phyloP scores from a whole-genome alignment of 257 asterid species.

The Parsonsia alboflavescens region DNA sequence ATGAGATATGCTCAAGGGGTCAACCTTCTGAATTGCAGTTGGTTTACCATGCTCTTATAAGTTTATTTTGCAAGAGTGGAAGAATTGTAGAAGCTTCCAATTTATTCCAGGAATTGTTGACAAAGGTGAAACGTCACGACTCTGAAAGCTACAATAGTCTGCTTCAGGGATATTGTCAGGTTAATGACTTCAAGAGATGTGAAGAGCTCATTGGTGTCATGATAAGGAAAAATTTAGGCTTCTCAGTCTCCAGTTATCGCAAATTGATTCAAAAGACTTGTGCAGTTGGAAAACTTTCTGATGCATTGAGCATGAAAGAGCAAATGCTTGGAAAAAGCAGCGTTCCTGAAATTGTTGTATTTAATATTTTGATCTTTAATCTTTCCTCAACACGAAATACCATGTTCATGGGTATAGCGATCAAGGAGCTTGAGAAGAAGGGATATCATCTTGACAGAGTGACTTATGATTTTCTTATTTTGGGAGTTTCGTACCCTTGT shows the following conservation, averaged over 20 bases:
- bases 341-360: slow-evolving; percentile 35
- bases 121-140: slow-evolving; percentile 27
- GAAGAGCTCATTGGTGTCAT: slow-evolving; percentile 44
- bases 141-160: slow-evolving; percentile 34
- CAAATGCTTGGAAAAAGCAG: slow-evolving; percentile 36
- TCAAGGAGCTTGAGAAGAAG: slow-evolving; percentile 32
- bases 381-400: slow-evolving; percentile 31
- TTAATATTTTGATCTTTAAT: slow-evolving; percentile 54
- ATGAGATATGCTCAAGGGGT: slow-evolving; percentile 35
- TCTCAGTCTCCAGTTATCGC: slow-evolving; percentile 54
- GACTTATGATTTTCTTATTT: slow-evolving; percentile 46
- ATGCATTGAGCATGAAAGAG: slow-evolving; percentile 48
- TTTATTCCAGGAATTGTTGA: slow-evolving; percentile 37
- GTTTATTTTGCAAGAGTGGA: slow-evolving; percentile 42
- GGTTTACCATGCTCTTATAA: slow-evolving; percentile 38
- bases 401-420: slow-evolving; percentile 28
- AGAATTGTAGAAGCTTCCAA: slow-evolving; percentile 41
- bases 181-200: slow-evolving; percentile 33
- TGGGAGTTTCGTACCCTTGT: slow-evolving; percentile 37
- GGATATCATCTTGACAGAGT: slow-evolving; percentile 47
- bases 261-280: slow-evolving; percentile 38
- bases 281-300: slow-evolving; percentile 31
- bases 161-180: slow-evolving; percentile 43
- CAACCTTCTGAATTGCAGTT: slow-evolving; percentile 32
- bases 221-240: slow-evolving; percentile 42